Evolutionary conservation across 441 rosid genomes (phyloP), one percentile per base, ranked within the genome.

Genomic region (Metrosideros polymorpha): DNA sequence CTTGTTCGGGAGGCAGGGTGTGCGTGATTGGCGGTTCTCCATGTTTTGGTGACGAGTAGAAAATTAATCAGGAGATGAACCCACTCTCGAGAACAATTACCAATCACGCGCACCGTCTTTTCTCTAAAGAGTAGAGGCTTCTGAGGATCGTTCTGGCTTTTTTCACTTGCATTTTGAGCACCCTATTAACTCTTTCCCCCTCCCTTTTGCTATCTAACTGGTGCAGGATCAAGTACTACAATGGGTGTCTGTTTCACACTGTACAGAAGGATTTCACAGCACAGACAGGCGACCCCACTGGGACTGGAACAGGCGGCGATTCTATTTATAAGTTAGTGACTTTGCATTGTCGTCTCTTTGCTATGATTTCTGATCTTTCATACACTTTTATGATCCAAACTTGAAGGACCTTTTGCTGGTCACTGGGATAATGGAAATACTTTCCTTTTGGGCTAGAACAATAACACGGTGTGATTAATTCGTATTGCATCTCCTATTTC

Each of bases 221-320:
- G 71, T 84, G 85, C 90, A 97, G 98, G 94, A 93, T 95, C 61
- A 96, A 94, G 88, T 97, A 96, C 89, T 97, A 95, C 71, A 94
- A 97, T 90, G 98, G 98, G 17, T 96, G 98, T 89, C 88, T 96
- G 9, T 95, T 97, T 85, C 98, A 96, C 92, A 92, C 94, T 35
- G 96, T 97, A 45, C 99, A 97, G 91, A 97, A 96, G 90, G 98
- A 96, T 94, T 97, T 97, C 84, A 97, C 96, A 9, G 99, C 99
- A 13, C 99, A 97, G 89, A 96, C 99, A 3, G 99, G 99, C 76
- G 99, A 96, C 85, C 99, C 96, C 27, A 95, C 98, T 76, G 98
- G 98, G 43, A 94, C 97, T 0, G 98, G 98, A 57, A 86, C 92
- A 42, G 98, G 96, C 61, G 99, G 99, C 56, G 98, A 98, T 88